Conservation (phyloP, 495 filamentous ascomycete genomes). For the Rostrohypoxylon terebratum region DNA sequence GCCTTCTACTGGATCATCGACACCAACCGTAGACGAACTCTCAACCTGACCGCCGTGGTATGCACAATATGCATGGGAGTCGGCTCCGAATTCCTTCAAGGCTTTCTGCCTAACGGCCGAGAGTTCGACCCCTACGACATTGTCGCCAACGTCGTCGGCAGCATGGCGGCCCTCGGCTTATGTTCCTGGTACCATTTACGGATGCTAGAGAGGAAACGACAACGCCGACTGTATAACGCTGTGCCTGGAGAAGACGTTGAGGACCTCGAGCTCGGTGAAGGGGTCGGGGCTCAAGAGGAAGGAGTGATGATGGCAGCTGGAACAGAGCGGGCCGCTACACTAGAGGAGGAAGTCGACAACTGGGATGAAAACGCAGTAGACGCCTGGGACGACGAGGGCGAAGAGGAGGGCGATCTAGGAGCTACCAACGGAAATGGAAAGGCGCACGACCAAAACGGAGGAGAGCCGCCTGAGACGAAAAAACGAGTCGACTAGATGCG, state of each 20-base stretch:
- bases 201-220: slow-evolving; percentile 90
- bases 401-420: slow-evolving; percentile 57
- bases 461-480: slow-evolving; percentile 45
- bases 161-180: slow-evolving; percentile 73
- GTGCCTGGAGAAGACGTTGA: slow-evolving; percentile 65
- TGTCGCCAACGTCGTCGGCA: slow-evolving; percentile 87
- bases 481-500: slow-evolving; percentile 55
- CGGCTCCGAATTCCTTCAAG: slow-evolving; percentile 88
- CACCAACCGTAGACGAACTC: slow-evolving; percentile 81
- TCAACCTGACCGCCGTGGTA: slow-evolving; percentile 86
- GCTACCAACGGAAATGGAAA: slow-evolving; percentile 45
- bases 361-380: slow-evolving; percentile 87
- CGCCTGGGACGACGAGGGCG: slow-evolving; percentile 76
- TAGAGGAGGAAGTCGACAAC: slow-evolving; percentile 82
- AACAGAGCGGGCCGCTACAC: slow-evolving; percentile 50
- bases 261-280: slow-evolving; percentile 68
- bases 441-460: slow-evolving; percentile 41
- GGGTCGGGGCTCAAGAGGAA: slow-evolving; percentile 67
- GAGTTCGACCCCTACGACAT: slow-evolving; percentile 88
- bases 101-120: slow-evolving; percentile 81
- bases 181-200: slow-evolving; percentile 93
- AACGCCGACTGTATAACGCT: slow-evolving; percentile 74
- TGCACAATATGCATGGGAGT: slow-evolving; percentile 79
- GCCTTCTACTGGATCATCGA: slow-evolving; percentile 98
- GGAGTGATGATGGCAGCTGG: slow-evolving; percentile 52